These are phyloP conservation scores for Tubosaeta sp. DNA, from an alignment of 768 basidiomycete genomes.

Conservation along the genomic window DNA sequence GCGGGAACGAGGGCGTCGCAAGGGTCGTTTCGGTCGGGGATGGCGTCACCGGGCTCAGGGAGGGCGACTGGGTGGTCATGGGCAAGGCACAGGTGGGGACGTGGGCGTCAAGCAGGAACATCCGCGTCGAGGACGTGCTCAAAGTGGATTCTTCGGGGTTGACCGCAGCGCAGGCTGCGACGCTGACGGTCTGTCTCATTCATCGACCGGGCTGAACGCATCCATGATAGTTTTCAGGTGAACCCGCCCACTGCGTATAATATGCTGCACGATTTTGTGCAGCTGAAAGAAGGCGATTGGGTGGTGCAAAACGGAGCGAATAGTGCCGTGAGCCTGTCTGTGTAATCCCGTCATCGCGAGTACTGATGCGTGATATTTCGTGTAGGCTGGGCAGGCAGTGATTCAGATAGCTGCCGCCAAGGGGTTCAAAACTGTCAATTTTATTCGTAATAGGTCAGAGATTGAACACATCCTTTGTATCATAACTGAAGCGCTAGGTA, in stretches of 20 bases:
- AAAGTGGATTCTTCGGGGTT: constrained; percentile 51
- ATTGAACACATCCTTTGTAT: background rate
- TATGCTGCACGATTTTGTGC: constrained; percentile 70
- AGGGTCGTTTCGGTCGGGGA: constrained; percentile 58
- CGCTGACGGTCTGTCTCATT: constrained; percentile 53
- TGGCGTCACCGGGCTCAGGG: constrained; percentile 44
- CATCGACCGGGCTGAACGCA: background rate
- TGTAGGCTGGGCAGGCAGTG: constrained; percentile 76
- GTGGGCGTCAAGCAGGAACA: constrained; percentile 59
- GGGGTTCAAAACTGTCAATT: constrained; percentile 75
- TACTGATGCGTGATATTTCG: constrained; percentile 6
- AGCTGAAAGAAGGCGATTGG: constrained; percentile 68
- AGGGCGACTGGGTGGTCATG: constrained; percentile 75
- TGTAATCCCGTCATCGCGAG: background rate
- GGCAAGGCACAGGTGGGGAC: constrained; percentile 67
- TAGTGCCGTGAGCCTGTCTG: constrained; percentile 54
- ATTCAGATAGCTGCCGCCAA: constrained; percentile 77
- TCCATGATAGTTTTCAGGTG: constrained; percentile 39
- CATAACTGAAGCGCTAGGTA: constrained; percentile 20
- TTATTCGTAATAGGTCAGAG: constrained; percentile 66
- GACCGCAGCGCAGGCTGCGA: constrained; percentile 66
- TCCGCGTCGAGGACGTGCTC: constrained; percentile 53
- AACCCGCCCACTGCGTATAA: constrained; percentile 84
- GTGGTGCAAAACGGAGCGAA: constrained; percentile 86
- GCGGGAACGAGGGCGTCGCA: constrained; percentile 76